Base-by-base conservation (phyloP, 2,329 filamentous ascomycete species). In the Calcarisporium arbuscula region DNA sequence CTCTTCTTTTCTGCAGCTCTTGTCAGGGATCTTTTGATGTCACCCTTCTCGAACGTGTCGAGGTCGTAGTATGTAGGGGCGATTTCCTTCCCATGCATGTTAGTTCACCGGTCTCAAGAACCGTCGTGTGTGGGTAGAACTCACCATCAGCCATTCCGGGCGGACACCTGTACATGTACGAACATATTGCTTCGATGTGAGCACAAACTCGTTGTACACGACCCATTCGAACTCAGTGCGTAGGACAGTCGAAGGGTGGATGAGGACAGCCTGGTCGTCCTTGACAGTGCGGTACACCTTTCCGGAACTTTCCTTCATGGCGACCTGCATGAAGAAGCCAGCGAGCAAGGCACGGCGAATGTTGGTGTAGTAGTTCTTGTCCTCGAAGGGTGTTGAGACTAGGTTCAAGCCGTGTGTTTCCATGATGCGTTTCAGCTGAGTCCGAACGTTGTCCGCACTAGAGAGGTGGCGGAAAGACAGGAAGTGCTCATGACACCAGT, bases 261-360 rank as follows among this genome's bases (percentile, higher is more conserved):
- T 74, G 49, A 95, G 72, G 29, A 98, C 92, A 30, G 77, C 83
- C 64, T 96, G 90, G 52, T 95, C 85, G 55, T 98, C 94, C 68
- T 96, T 98, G 58, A 98, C 82, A 2, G 92, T 98, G 44, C 82
- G 80, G 65, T 98, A 98, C 27, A 85, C 77, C 71, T 96, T 96
- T 54, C 85, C 85, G 19, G 77, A 81, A 33, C 77, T 78, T 54
- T 96, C 88, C 56, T 84, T 87, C 78, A 94, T 95, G 39, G 92
- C 94, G 16, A 96, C 86, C 60, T 98, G 92, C 92, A 98, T 98
- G 72, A 98, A 98, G 73, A 98, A 98, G 21, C 94, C 92, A 1
- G 89, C 77, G 10, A 95, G 82, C 11, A 98, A 74, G 8, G 92
- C 90, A 23, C 88, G 81, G 28, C 90, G 85, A 52, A 98, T 98